Evolutionary conservation across 768 basidiomycete species (phyloP), one percentile per base, ranked within the genome.

Genomic region (Galerina marginata): DNA sequence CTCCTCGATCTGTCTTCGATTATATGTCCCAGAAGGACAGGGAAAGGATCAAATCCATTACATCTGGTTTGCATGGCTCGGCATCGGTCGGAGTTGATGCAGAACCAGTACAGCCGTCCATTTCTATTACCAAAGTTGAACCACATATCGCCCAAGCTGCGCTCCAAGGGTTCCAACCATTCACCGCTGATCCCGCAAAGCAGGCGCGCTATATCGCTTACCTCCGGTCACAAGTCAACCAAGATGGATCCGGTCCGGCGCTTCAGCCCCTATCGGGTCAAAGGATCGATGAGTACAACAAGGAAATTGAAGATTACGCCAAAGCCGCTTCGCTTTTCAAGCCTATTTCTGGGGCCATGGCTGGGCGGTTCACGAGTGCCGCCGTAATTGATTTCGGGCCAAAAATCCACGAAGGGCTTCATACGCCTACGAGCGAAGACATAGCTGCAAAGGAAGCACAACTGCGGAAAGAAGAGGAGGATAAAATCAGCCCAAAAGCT

Each of bases 11-110:
- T 0, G 86, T 99, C 14, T 98, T 96, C 71, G 96, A 99, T 46
- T 99, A 88, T 71, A 86, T 99, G 71, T 96, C 97, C 0, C 86
- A 90, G 64, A 96, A 95, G 68, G 94, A 96, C 67, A 85, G 87
- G 57, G 95, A 97, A 60, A 88, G 96, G 6, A 81, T 99, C 14
- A 81, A 88, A 67, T 82, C 81, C 29, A 83, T 92, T 26, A 72
- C 83, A 11, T 67, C 81, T 6, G 71, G 67, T 52, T 66, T 73
- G 20, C 49, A 64, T 9, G 60, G 73, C 46, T 62, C 58, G 11
- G 52, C 63, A 42, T 38, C 62, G 4, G 37, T 55, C 26, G 40
- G 55, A 23, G 29, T 62, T n/a, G 65, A 67, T n/a, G 67, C 69
- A 23, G 60, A 69, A n/a, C 11, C 68, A 12, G 56, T 71, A 3